Conservation (phyloP, 225 moss, liverwort and hornwort species). For the Anthoceros angustus region DNA sequence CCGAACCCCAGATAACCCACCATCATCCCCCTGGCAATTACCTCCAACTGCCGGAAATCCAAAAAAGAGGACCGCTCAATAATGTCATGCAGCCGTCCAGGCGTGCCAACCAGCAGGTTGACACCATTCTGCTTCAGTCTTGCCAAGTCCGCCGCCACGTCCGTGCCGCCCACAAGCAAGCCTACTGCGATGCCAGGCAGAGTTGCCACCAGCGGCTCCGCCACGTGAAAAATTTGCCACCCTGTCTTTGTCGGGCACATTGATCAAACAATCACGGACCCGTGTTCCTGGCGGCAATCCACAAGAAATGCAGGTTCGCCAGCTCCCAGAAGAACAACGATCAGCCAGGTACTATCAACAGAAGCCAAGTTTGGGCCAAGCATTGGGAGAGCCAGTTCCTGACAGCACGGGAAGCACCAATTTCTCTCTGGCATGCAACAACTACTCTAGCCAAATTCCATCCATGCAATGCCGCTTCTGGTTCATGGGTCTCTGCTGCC, state of each 20-base stretch:
- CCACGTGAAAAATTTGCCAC: slow-evolving; percentile 67
- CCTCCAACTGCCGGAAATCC: slow-evolving; percentile 80
- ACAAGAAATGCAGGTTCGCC: no score
- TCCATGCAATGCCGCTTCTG: no score
- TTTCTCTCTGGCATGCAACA: no score
- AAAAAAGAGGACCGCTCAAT: slow-evolving; percentile 74
- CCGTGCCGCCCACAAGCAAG: slow-evolving; percentile 87
- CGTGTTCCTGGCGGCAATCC: no score
- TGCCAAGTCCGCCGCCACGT: slow-evolving; percentile 59
- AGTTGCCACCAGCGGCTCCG: slow-evolving; percentile 59
- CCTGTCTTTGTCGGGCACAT: no score
- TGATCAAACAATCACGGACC: slow-evolving; percentile 12
- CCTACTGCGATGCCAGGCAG: slow-evolving; percentile 44
- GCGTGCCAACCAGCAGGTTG: slow-evolving; percentile 84
- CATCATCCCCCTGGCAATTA: background rate
- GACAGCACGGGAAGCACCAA: no score
- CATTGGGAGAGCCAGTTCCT: no score
- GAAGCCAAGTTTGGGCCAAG: no score
- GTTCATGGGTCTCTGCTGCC: no score
- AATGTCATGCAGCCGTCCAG: slow-evolving; percentile 83
- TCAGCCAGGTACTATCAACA: no score
- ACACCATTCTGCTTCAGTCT: slow-evolving; percentile 71
- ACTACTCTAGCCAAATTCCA: no score
- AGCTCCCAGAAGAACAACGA: no score
- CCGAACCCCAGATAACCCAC: background rate